These are phyloP conservation scores for Cerioporus squamosus DNA, from an alignment of 1,284 basidiomycete species.

Conservation along the genomic window DNA sequence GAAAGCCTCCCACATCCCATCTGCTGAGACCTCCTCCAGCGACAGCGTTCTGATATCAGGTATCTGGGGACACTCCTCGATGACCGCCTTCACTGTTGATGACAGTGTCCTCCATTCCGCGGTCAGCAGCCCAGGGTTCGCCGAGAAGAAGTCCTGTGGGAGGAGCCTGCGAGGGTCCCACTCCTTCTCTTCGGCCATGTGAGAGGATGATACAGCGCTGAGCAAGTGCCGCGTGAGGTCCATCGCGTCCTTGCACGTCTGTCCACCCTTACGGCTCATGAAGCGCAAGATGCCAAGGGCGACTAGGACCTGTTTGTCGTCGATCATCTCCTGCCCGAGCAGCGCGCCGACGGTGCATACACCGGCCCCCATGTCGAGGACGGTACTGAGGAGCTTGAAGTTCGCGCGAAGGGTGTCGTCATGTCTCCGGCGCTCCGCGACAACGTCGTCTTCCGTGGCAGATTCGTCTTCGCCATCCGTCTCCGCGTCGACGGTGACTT, in stretches of 20 bases:
- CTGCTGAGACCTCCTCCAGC: conserved; percentile 55
- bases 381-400: conserved; percentile 54
- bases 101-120: conserved; percentile 56
- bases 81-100: conserved; percentile 49
- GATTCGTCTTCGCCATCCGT: conserved; percentile 33
- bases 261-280: conserved; percentile 59
- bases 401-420: conserved; percentile 30
- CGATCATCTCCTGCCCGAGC: conserved; percentile 40
- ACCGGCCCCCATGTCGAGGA: conserved; percentile 67
- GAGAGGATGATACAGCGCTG: conserved; percentile 11
- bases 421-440: conserved; percentile 37
- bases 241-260: conserved; percentile 55
- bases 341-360: conserved; percentile 57
- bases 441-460: conserved; percentile 30
- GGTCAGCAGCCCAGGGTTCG: conserved; percentile 62
- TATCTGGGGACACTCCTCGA: conserved; percentile 54
- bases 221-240: conserved; percentile 56
- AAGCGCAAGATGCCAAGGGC: conserved; percentile 50
- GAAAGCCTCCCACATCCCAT: conserved; percentile 57
- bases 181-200: conserved; percentile 22
- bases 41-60: conserved; percentile 59
- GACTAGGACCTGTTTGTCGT: conserved; percentile 45
- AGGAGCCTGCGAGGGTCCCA: conserved; percentile 58
- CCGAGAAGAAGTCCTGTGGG: conserved; percentile 57
- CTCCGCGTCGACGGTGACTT: conserved; percentile 29